Percentiles rank a stretch among this genome's conserved stretches.
Evolutionary conservation across 2,329 filamentous ascomycete species (phyloP).

Genomic region (Elsinoe batatas): DNA sequence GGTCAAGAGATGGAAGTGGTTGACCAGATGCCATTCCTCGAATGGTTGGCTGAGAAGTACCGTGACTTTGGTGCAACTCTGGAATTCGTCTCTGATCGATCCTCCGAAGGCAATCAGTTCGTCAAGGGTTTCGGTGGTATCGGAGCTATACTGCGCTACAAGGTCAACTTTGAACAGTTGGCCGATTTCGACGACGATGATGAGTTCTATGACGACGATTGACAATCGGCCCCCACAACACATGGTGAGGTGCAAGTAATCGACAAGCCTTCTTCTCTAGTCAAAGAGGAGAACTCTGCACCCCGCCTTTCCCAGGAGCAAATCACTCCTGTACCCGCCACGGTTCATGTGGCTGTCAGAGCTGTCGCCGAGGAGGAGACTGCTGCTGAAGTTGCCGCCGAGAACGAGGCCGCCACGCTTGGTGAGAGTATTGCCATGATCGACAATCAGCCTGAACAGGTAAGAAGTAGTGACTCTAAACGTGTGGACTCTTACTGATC

Average conservation of each 20-base stretch:
- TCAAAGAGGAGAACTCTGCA: background rate
- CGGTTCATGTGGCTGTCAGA: conserved; percentile 10
- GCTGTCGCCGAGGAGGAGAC: conserved; percentile 7
- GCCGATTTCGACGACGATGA: conserved; percentile 70
- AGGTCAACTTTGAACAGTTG: conserved; percentile 99
- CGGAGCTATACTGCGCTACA: conserved; percentile 93
- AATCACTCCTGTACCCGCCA: background rate
- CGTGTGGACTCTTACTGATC: background rate
- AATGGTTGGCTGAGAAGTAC: conserved; percentile 98
- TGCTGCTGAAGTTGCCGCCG: conserved; percentile 1
- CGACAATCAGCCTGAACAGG: conserved; percentile 6
- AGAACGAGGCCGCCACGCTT: conserved; percentile 7
- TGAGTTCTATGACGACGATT: conserved; percentile 74
- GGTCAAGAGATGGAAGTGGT: conserved; percentile 95
- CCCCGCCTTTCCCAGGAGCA: conserved; percentile 9
- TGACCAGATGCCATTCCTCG: conserved; percentile 84
- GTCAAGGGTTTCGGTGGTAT: conserved; percentile 99
- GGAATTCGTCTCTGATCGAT: conserved; percentile 95
- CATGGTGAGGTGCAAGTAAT: conserved; percentile 5
- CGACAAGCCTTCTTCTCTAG: background rate
- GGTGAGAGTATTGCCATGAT: conserved; percentile 13
- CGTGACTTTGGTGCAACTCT: conserved; percentile 93
- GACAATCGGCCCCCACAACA: conserved; percentile 14
- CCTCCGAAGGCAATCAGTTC: conserved; percentile 98
- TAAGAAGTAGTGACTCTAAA: background rate